Percentiles rank a stretch among this genome's conserved stretches.
Evolutionary conservation across 2,329 filamentous ascomycete genomes (phyloP).

Genomic region (Cercospora sesami): DNA sequence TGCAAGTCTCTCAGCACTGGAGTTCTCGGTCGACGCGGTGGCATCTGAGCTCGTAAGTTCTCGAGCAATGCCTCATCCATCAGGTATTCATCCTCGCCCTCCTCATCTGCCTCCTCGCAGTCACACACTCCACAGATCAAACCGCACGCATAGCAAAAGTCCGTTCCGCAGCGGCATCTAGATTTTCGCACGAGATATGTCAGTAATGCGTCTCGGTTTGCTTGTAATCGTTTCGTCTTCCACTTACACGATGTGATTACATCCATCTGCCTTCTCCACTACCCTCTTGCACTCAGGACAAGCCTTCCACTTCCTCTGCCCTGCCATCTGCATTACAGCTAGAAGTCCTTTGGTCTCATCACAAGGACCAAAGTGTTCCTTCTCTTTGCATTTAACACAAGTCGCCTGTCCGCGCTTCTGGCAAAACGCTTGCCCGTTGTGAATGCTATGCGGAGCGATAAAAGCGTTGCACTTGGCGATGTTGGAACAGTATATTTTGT

Average conservation of each 20-base stretch:
- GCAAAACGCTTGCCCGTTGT: slow-evolving; percentile 28
- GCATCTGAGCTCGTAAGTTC: neutral
- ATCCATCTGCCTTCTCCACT: slow-evolving; percentile 22
- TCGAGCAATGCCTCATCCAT: neutral
- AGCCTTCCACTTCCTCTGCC: slow-evolving; percentile 13
- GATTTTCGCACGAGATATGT: neutral
- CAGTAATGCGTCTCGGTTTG: neutral
- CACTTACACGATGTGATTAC: slow-evolving; percentile 23
- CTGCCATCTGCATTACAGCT: slow-evolving; percentile 5
- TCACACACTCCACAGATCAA: slow-evolving; percentile 5
- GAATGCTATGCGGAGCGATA: slow-evolving; percentile 26
- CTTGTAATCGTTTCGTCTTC: neutral
- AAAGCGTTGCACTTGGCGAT: slow-evolving; percentile 18
- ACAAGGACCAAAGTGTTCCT: slow-evolving; percentile 26
- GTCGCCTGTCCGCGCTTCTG: slow-evolving; percentile 25
- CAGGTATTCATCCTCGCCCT: slow-evolving; percentile 8
- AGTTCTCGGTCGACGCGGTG: neutral
- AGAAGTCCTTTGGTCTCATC: neutral
- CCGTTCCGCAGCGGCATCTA: slow-evolving; percentile 16
- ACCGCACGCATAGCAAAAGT: slow-evolving; percentile 23
- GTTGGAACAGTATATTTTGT: slow-evolving; percentile 25
- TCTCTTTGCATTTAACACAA: slow-evolving; percentile 26
- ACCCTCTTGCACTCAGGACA: slow-evolving; percentile 20
- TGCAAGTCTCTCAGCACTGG: slow-evolving; percentile 3
- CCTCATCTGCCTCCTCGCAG: slow-evolving; percentile 7